These are phyloP conservation scores for Aspergillus campestris DNA, from an alignment of 495 filamentous ascomycete genomes.

Conservation along the genomic window DNA sequence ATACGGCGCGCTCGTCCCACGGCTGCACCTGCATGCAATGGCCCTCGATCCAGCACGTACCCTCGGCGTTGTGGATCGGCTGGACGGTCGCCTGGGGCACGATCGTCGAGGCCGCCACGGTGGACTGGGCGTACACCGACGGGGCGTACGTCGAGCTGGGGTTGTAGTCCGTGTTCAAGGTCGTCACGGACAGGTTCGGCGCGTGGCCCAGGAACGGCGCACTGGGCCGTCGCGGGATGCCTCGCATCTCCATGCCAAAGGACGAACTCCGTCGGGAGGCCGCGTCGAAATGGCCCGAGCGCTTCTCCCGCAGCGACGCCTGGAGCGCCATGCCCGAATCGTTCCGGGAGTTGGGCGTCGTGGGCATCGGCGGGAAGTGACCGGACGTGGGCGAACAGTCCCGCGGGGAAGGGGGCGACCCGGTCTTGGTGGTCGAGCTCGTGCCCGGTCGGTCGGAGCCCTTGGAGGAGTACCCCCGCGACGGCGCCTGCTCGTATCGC, in stretches of 20 bases:
- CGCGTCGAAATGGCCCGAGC: constrained; percentile 88
- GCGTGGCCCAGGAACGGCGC: constrained; percentile 76
- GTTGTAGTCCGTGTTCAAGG: constrained; percentile 64
- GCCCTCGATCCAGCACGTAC: constrained; percentile 84
- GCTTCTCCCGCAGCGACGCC: constrained; percentile 81
- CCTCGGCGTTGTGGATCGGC: constrained; percentile 78
- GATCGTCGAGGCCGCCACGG: constrained; percentile 94
- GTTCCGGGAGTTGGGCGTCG: constrained; percentile 69
- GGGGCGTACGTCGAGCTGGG: constrained; percentile 81
- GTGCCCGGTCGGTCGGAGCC: constrained; percentile 72
- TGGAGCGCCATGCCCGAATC: constrained; percentile 85
- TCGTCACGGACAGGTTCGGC: constrained; percentile 75
- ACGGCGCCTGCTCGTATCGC: constrained; percentile 48
- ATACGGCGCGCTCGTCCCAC: constrained; percentile 60
- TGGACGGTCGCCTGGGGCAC: constrained; percentile 87
- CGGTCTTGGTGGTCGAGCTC: constrained; percentile 60
- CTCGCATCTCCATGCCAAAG: constrained; percentile 69
- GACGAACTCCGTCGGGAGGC: constrained; percentile 81
- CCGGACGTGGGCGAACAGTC: constrained; percentile 69
- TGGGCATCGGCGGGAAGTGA: constrained; percentile 66
- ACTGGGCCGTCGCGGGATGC: constrained; percentile 65
- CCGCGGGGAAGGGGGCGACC: constrained; percentile 72
- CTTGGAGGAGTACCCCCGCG: constrained; percentile 38
- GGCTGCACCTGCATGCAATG: constrained; percentile 74
- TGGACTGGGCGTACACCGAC: constrained; percentile 92